Conservation (phyloP, 768 basidiomycete species). For the Mycena pura region DNA sequence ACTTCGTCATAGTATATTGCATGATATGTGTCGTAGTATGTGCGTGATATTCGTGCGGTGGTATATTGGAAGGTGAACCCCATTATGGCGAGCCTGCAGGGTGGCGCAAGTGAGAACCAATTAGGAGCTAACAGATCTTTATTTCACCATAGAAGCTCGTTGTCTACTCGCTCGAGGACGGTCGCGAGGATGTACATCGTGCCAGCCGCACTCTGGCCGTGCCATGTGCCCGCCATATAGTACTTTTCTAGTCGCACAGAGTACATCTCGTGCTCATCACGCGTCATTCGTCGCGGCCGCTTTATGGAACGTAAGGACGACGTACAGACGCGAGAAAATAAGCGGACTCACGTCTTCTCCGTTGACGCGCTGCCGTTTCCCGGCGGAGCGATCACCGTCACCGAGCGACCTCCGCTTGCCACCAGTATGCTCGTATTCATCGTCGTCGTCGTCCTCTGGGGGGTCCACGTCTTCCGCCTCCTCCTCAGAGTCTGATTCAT, state of each 20-base stretch:
- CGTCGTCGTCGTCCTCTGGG: conserved; percentile 51
- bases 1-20: conserved; percentile 90
- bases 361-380: conserved; percentile 67
- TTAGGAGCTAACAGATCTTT: neutral
- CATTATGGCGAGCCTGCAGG: conserved; percentile 84
- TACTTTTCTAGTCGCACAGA: conserved; percentile 76
- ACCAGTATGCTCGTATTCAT: conserved; percentile 48
- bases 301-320: conserved; percentile 30
- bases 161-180: conserved; percentile 89
- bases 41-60: conserved; percentile 85
- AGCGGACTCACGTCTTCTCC: conserved; percentile 45
- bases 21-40: conserved; percentile 84
- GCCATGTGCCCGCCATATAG: conserved; percentile 84
- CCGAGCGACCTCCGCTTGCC: conserved; percentile 59
- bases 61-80: conserved; percentile 94
- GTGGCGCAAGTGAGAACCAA: neutral
- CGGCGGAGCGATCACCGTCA: conserved; percentile 43
- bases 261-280: conserved; percentile 73
- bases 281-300: conserved; percentile 64
- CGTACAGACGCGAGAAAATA: conserved; percentile 7
- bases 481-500: conserved; percentile 56
- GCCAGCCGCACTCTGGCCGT: conserved; percentile 89
- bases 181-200: conserved; percentile 91
- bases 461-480: no score
- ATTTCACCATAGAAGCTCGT: conserved; percentile 96